Base-by-base conservation (phyloP, 192 early-diverging fungal species). In the Linderina pennispora region DNA sequence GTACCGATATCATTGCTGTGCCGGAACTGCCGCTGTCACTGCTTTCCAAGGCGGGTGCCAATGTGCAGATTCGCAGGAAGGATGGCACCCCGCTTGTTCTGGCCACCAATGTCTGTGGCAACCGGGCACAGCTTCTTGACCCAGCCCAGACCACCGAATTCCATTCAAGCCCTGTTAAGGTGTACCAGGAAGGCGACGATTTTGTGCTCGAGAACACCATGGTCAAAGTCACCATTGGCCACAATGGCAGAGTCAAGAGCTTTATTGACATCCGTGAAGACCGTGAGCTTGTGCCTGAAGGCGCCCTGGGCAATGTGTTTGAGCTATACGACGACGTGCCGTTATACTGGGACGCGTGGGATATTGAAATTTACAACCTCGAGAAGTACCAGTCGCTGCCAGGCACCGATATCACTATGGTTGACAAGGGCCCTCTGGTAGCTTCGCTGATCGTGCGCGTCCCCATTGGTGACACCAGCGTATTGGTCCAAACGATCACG, bases 351-450 rank as follows among this genome's bases (percentile, higher is more conserved):
- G 90, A 93, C 64, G 89, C 85, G 4, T 87, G 84, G 58, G 64
- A 82, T 52, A 85, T 93, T 15, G 95, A 98, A 54, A 79, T 95
- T 3, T 98, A 94, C 59, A 88, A 92, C 53, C 65, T 94, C 8
- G 89, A 95, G 55, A 97, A 90, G 50, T 77, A 77, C 20, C 75
- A 74, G 42, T 75, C 83, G 34, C 84, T 80, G 2, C 72, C 61
- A 15, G 61, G 74, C 9, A 88, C 45, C 42, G 23, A 36, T 4
- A 45, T 64, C 13, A 36, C 34, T 1, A 79, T 92, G 2, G 23
- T 55, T 4, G 91, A 94, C 36, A 43, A 76, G 2, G 91, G 95
- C 0, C 92, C 92, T 6, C 45, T 92, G 8, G 60, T 86, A 3
- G 89, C 83, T 0, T 82, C 92, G 0, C 44, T 98, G 3, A 44